Evolutionary conservation across 2,329 filamentous ascomycete genomes (phyloP), one percentile per base, ranked within the genome.

Genomic region (Epicoccum sorghinum): DNA sequence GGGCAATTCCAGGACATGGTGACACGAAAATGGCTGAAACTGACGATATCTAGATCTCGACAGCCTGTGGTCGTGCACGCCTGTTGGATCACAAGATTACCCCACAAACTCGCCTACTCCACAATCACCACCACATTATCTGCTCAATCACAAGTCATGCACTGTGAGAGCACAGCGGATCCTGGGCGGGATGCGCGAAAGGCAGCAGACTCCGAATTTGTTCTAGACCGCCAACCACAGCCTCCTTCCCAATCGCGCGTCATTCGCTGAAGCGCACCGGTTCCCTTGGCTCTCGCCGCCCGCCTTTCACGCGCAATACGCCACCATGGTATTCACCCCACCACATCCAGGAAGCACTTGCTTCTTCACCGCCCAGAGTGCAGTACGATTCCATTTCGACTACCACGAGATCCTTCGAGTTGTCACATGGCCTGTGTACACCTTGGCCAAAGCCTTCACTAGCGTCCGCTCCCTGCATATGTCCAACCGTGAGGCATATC

Each of bases 1-100:
- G 25, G 39, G 41, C 38, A 14, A 23, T 32, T 84, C 14, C 9
- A 10, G 29, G 35, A 37, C 13, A 41, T 46, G 46, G 41, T 38
- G 30, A 42, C 41, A 33, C 30, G 32, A 10, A 22, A 2, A 41
- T 55, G 42, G 46, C 46, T 50, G 52, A 47, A 50, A 50, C 47
- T 38, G 24, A 22, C 7, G 37, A 29, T 32, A 9, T 23, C 36
- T 25, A 44, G 41, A 41, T 35, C 36, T 25, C 18, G 3, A 22
- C 14, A 29, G 29, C 22, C 41, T 30, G 5, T 30, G 9, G 27
- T 32, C 36, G 18, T 41, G 45, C 37, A 24, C 46, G 32, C 37
- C 18, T 30, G 36, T 35, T 47, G 24, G 27, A 44, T 43, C 41
- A 49, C 41, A 41, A 7, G 41, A 27, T 12, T 45, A 38, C 52